Evolutionary conservation across 495 filamentous ascomycete genomes (phyloP).

Genomic region (Penicillium chermesinum): DNA sequence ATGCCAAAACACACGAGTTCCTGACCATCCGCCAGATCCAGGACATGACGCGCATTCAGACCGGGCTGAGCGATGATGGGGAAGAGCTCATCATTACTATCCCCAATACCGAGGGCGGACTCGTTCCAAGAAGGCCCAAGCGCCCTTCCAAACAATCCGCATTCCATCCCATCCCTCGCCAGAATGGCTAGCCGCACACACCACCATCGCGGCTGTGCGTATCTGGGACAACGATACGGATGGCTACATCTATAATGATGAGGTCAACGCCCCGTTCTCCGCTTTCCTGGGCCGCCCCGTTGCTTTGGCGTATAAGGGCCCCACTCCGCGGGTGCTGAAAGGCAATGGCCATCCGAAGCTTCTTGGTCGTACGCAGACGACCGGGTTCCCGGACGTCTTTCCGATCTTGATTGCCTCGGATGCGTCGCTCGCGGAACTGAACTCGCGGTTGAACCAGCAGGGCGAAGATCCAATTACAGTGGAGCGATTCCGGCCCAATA

Average conservation of each 20-base stretch:
- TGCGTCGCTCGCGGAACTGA: constrained; percentile 41
- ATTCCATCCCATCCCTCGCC: constrained; percentile 29
- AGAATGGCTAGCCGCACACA: constrained; percentile 31
- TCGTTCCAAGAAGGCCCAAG: background rate
- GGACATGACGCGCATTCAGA: constrained; percentile 40
- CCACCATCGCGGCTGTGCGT: constrained; percentile 25
- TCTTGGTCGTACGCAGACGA: constrained; percentile 35
- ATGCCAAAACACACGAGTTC: constrained; percentile 32
- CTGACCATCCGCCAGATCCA: constrained; percentile 42
- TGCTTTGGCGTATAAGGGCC: constrained; percentile 39
- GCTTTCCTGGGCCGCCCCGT: constrained; percentile 31
- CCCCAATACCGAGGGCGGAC: constrained; percentile 4
- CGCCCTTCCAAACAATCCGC: constrained; percentile 11
- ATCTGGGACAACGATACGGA: constrained; percentile 42
- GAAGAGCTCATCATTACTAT: constrained; percentile 22
- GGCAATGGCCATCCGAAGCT: constrained; percentile 34
- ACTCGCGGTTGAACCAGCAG: constrained; percentile 17
- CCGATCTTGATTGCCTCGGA: constrained; percentile 49
- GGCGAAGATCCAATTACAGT: constrained; percentile 34
- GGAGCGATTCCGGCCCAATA: constrained; percentile 77
- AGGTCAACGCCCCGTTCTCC: constrained; percentile 32
- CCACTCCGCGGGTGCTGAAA: constrained; percentile 34
- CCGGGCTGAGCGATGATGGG: constrained; percentile 25
- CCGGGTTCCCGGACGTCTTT: constrained; percentile 40
- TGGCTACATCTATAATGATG: constrained; percentile 31